Base-by-base conservation (phyloP, 225 moss, liverwort and hornwort species). In the Marchantia polymorpha region DNA sequence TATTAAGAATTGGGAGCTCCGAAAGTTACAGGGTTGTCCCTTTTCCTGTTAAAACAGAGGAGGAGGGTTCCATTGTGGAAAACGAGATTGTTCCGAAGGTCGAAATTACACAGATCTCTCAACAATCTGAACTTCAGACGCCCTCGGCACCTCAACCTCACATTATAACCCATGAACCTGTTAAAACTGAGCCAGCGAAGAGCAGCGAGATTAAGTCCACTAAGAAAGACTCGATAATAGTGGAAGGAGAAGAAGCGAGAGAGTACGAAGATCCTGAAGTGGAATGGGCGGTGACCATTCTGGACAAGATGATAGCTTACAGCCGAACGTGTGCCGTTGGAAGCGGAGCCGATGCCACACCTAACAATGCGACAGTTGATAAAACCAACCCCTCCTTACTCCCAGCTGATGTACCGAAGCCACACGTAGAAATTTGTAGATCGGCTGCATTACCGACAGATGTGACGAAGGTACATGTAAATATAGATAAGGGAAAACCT, bases 231-330 rank as follows among this genome's bases (percentile, higher is more conserved):
- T 58, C 77, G 22, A 47, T 70, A 55, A 25, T 69, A 8, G 78
- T 69, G 10, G 69, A 81, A 20, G 85, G 68, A 20, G 77, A 73
- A 26, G 86, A 73, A 56, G 53, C 8, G 5, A 53, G 87, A 26
- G 87, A 77, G 47, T 85, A 88, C 49, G 81, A 81, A 4, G 87
- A 88, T 79, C 86, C 84, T 48, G 89, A 89, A 68, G 75, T 89
- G 6, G 82, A 83, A 39, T 89, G 89, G 89, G 86, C 89, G 48
- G 25, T 86, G 49, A 79, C 50, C 17, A 78, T 82, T 70, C 75
- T 89, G 13, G 80, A 86, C 75, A 86, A 81, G 76, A 84, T 86
- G 84, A 89, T 89, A 39, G 53, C 70, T 3, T 86, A 83, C 64
- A 84, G 77, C n/a, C 82, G 71, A 13, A 70, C 83, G 7, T 81